Evolutionary conservation across 2,329 filamentous ascomycete species (phyloP), one percentile per base, ranked within the genome.

Genomic region (Chrysoporthe puriensis): DNA sequence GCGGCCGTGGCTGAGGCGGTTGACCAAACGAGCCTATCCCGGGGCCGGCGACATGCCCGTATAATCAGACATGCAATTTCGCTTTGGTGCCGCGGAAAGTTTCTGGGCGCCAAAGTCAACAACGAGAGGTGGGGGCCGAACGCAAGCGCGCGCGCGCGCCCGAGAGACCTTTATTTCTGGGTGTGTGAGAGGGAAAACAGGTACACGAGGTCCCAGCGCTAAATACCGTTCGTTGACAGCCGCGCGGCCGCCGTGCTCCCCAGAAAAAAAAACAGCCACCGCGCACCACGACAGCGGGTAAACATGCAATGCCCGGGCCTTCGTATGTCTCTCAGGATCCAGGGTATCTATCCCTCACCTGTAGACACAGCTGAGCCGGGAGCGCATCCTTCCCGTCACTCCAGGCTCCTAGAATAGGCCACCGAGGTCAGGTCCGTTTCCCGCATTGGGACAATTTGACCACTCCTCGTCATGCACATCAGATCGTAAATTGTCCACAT

Each of bases 1-100:
- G 60, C 60, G 60, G n/a, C 60, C 13, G 61, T 56, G 61, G 61
- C 61, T 63, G 61, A 56, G 50, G 50, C 62, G 62, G 48, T 21
- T 56, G n/a, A 18, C 36, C 62, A 63, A 56, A 57, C 62, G 21
- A 16, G 14, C 7, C 26, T 54, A 5, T 32, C 50, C 32, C 4
- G 50, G 11, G 21, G 21, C 11, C 11, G 7, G 7, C 18, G 2
- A 16, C 32, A 54, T 6, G 50, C 50, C 21, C 50, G 50, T 54
- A 26, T 7, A 54, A 21, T 2, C 32, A 13, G 50, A 34, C 21
- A 32, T 34, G 26, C 4, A 34, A 54, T 34, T 32, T 54, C 50
- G 50, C 16, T 54, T 54, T 54, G 50, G 50, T 21, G 26, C 50
- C 50, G 13, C 50, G 50, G 46, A 13, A 7, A 13, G 21, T 11